phyloP scores from a whole-genome alignment of 2,329 filamentous ascomycete species.

The Alternaria sp. region DNA sequence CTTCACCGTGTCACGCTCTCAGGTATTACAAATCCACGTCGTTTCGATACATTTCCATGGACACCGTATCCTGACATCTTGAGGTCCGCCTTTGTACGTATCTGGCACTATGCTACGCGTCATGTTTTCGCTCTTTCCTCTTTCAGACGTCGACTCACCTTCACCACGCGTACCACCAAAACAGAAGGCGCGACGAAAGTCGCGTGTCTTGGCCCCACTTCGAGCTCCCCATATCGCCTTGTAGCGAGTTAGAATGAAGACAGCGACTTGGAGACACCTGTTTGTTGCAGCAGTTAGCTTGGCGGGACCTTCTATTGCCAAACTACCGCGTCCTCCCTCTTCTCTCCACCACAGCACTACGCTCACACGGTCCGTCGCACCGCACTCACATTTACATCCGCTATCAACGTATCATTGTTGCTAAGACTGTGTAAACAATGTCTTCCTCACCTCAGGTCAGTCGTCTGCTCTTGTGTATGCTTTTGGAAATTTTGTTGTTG shows the following conservation, averaged over 20 bases:
- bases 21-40: background rate
- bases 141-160: background rate
- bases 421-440: conserved; percentile 2
- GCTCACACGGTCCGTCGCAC: conserved; percentile 1
- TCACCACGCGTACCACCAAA: conserved; percentile 9
- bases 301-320: conserved; percentile 5
- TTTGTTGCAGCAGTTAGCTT: conserved; percentile 13
- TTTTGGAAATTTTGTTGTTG: conserved; percentile 11
- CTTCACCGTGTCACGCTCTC: background rate
- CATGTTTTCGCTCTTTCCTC: conserved; percentile 5
- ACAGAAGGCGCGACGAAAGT: conserved; percentile 16
- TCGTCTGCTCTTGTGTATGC: conserved; percentile 5
- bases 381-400: background rate
- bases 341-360: conserved; percentile 1
- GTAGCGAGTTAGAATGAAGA: conserved; percentile 3
- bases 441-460: conserved; percentile 22
- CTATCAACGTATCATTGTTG: conserved; percentile 4
- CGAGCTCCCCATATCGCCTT: background rate
- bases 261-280: background rate
- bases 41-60: background rate
- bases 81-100: background rate
- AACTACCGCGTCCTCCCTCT: background rate
- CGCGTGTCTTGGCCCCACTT: conserved; percentile 6
- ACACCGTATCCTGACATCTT: background rate
- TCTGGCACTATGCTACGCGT: background rate